Evolutionary conservation across 2,329 filamentous ascomycete genomes (phyloP).

Genomic region (Fusarium siculi): DNA sequence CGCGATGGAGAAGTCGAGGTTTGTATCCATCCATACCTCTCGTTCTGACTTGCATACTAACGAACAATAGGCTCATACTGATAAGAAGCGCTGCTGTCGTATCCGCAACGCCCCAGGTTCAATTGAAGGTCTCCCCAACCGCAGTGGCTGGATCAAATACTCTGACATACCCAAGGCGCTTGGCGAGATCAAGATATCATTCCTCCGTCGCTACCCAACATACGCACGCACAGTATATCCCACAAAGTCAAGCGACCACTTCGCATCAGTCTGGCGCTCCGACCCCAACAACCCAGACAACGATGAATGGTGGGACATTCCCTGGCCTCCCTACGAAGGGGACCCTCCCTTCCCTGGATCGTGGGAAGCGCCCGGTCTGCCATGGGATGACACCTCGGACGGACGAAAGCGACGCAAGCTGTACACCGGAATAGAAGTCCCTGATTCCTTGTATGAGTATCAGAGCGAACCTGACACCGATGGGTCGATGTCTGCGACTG

Average conservation of each 20-base stretch:
- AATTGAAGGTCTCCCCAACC: constrained; percentile 43
- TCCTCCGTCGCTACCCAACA: constrained; percentile 38
- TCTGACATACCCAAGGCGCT: constrained; percentile 28
- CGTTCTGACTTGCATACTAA: background rate
- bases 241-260: constrained; percentile 17
- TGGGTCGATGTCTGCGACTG: constrained; percentile 33
- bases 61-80: constrained; percentile 31
- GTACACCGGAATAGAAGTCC: background rate
- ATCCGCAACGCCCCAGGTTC: constrained; percentile 42
- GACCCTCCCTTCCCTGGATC: constrained; percentile 34
- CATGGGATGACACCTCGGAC: background rate
- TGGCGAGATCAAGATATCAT: constrained; percentile 36
- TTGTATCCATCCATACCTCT: background rate
- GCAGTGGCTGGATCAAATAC: constrained; percentile 47
- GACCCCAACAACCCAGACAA: constrained; percentile 49
- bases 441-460: constrained; percentile 36
- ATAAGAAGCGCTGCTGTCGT: constrained; percentile 37
- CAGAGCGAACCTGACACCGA: constrained; percentile 34
- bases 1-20: constrained; percentile 37
- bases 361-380: constrained; percentile 30
- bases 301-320: constrained; percentile 37
- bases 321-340: constrained; percentile 45
- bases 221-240: constrained; percentile 48
- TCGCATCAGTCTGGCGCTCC: constrained; percentile 40
- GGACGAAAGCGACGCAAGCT: background rate